phyloP scores from a whole-genome alignment of 2,329 filamentous ascomycete genomes.

The Aspergillus sp. region DNA sequence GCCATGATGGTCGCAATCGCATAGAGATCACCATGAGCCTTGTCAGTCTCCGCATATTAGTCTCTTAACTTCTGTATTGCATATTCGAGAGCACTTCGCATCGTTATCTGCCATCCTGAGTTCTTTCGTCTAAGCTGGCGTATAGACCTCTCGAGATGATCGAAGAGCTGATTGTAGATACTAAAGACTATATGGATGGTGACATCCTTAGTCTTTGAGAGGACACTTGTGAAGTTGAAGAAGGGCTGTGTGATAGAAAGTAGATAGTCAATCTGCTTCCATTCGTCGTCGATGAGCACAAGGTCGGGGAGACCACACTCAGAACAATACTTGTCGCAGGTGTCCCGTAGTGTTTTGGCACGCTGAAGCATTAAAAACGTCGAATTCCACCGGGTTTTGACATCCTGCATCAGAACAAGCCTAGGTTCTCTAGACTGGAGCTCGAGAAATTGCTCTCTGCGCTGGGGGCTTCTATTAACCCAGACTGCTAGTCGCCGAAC shows the following conservation, averaged over 20 bases:
- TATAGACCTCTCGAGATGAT: not conserved
- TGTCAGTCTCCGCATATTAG: conserved; percentile 13
- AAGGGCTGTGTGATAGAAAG: conserved; percentile 18
- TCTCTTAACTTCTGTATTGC: conserved; percentile 9
- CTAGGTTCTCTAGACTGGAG: conserved; percentile 10
- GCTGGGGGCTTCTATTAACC: conserved; percentile 14
- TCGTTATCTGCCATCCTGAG: conserved; percentile 11
- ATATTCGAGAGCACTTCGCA: conserved; percentile 8
- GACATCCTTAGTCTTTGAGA: conserved; percentile 16
- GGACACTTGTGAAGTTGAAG: conserved; percentile 10
- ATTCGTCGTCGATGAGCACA: conserved; percentile 9
- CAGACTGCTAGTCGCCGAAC: conserved; percentile 9
- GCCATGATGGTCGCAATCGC: not conserved
- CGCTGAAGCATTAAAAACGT: conserved; percentile 16
- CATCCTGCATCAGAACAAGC: conserved; percentile 15
- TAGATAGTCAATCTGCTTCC: conserved; percentile 12
- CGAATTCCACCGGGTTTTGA: conserved; percentile 15
- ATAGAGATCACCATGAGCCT: not conserved
- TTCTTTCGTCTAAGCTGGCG: conserved; percentile 9
- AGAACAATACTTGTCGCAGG: conserved; percentile 3
- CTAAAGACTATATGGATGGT: conserved; percentile 14
- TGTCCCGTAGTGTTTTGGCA: conserved; percentile 8
- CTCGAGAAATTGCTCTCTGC: conserved; percentile 9
- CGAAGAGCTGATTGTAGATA: conserved; percentile 4
- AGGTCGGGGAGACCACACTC: conserved; percentile 2